These are phyloP conservation scores for Beauveria medogensis DNA, from an alignment of 2,329 filamentous ascomycete species.

Conservation along the genomic window DNA sequence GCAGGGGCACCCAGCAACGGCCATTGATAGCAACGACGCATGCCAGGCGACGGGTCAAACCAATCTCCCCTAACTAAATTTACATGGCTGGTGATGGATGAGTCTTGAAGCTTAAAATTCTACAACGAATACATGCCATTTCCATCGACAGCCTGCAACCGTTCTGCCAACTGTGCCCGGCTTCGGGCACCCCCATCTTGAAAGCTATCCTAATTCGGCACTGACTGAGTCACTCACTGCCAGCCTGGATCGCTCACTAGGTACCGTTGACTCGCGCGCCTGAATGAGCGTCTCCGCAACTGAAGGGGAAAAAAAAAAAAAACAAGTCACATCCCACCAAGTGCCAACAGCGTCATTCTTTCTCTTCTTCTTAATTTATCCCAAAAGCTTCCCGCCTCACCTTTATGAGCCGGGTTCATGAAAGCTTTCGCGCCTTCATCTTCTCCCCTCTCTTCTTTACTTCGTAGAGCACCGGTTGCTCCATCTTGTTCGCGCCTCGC, in stretches of 20 bases:
- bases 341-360: neutral
- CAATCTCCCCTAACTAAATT: too few relatives aligned
- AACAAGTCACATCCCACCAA: conserved; percentile 3
- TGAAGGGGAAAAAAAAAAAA: conserved; percentile 7
- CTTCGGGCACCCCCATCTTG: neutral
- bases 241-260: too few relatives aligned
- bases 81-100: too few relatives aligned
- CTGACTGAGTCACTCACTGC: neutral
- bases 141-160: too few relatives aligned
- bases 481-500: conserved; percentile 1
- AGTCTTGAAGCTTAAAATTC: too few relatives aligned
- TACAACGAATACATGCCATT: too few relatives aligned
- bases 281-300: neutral
- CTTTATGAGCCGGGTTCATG: conserved; percentile 10
- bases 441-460: conserved; percentile 8
- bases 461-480: conserved; percentile 13
- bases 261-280: neutral
- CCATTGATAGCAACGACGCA: too few relatives aligned
- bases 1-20: too few relatives aligned
- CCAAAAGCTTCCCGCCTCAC: neutral
- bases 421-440: neutral
- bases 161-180: neutral
- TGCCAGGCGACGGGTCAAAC: too few relatives aligned
- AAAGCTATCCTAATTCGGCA: neutral
- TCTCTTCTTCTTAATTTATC: neutral